Percentiles rank a stretch among this genome's conserved stretches.
These are phyloP conservation scores for Rhizoclosmatium hyalinum DNA, from an alignment of 371 early-diverging fungal species.

Conservation along the genomic window DNA sequence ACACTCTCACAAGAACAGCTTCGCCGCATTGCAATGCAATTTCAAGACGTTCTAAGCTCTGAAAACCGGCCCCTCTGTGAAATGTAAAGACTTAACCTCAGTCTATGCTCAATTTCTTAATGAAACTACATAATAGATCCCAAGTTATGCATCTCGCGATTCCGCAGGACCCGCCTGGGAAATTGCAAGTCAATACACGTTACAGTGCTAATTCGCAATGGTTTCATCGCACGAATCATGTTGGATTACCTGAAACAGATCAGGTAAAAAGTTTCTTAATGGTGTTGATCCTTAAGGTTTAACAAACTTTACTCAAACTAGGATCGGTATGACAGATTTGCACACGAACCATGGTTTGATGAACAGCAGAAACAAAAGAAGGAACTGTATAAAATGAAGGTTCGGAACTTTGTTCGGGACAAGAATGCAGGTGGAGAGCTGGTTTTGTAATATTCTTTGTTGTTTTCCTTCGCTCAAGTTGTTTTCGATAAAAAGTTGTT, in stretches of 20 bases:
- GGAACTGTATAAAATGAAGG: neutral
- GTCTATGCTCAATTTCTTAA: neutral
- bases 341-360: constrained; percentile 19
- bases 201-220: constrained; percentile 19
- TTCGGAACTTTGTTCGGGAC: neutral
- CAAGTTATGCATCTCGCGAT: neutral
- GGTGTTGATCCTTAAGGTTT: too few species aligned
- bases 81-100: neutral
- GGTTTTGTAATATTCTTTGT: neutral
- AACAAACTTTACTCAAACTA: too few species aligned
- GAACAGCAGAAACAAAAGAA: constrained; percentile 14
- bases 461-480: too few species aligned
- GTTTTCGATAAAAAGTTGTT: neutral
- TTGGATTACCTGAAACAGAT: neutral
- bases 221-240: constrained; percentile 2
- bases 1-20: neutral
- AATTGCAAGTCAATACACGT: constrained; percentile 3
- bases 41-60: neutral
- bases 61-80: neutral
- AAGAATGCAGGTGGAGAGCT: constrained; percentile 7
- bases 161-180: neutral
- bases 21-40: neutral
- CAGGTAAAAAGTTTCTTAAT: too few species aligned
- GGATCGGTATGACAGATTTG: neutral
- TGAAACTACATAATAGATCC: neutral